Evolutionary conservation across 192 early-diverging fungal genomes (phyloP).

Genomic region (Backusella mclennaniae): DNA sequence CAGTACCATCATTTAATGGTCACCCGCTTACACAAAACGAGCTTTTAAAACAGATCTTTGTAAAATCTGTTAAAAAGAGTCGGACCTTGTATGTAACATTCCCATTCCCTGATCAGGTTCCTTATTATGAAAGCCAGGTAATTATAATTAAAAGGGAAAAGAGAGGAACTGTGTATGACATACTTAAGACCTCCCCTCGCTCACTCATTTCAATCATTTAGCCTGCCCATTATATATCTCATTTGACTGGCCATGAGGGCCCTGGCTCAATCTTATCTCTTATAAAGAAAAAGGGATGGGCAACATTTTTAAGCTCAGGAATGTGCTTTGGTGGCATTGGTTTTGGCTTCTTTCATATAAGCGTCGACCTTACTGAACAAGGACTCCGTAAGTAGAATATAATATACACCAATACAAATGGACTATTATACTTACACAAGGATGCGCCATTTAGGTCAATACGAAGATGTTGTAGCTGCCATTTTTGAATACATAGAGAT

Average conservation of each 20-base stretch:
- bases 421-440: constrained; percentile 37
- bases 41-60: constrained; percentile 53
- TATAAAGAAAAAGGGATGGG: constrained; percentile 86
- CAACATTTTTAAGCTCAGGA: constrained; percentile 60
- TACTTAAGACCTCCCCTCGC: neutral
- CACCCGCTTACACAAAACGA: constrained; percentile 71
- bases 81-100: constrained; percentile 71
- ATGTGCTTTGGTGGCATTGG: constrained; percentile 34
- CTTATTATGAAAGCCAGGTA: constrained; percentile 44
- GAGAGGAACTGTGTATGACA: neutral
- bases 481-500: constrained; percentile 91
- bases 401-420: constrained; percentile 54
- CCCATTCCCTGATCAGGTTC: constrained; percentile 71
- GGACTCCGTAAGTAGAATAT: constrained; percentile 59
- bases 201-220: constrained; percentile 18
- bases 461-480: constrained; percentile 66
- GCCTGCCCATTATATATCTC: constrained; percentile 73
- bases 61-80: constrained; percentile 71
- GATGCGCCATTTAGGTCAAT: constrained; percentile 61
- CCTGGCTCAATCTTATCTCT: constrained; percentile 76
- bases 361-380: constrained; percentile 70
- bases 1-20: constrained; percentile 61
- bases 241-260: constrained; percentile 86
- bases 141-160: neutral
- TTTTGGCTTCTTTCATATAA: constrained; percentile 76